A percentile compares a stretch with the other conserved stretches of the same genome.
Conservation (phyloP, 768 basidiomycete species). For the Pleurotus salmoneostramineus region DNA sequence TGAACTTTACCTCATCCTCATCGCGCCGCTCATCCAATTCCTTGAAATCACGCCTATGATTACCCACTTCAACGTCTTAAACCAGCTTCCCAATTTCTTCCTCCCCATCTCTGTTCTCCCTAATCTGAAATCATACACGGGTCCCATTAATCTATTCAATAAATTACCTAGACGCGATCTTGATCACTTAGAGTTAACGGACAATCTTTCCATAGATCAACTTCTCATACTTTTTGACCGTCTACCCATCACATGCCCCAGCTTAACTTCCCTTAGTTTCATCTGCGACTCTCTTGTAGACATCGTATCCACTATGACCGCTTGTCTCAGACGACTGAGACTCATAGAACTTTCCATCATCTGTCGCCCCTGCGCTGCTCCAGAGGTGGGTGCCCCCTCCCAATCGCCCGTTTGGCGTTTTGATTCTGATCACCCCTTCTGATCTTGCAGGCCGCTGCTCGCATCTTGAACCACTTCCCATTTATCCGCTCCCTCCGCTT, state of each 20-base stretch:
- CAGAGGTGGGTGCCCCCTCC: not conserved
- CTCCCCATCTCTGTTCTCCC: not conserved
- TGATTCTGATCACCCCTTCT: not conserved
- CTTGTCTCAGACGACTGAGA: not conserved
- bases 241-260: not conserved
- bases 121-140: conserved; percentile 1
- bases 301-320: not conserved
- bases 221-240: not conserved
- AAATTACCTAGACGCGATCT: conserved; percentile 6
- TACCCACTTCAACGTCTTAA: not conserved
- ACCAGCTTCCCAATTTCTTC: conserved; percentile 1
- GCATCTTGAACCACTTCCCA: not conserved
- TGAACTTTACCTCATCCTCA: not conserved
- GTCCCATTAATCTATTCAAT: conserved; percentile 3
- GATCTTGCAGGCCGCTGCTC: too few relatives aligned
- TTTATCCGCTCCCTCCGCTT: not conserved
- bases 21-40: conserved; percentile 4
- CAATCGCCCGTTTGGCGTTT: not conserved
- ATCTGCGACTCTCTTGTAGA: not conserved
- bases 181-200: not conserved
- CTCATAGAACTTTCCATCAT: not conserved
- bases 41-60: not conserved
- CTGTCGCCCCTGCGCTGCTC: not conserved
- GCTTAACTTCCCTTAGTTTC: conserved; percentile 4
- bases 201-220: conserved; percentile 1